These are phyloP conservation scores for Avena atlantica DNA, from an alignment of 176 grass and related monocot genomes.

Conservation along the genomic window DNA sequence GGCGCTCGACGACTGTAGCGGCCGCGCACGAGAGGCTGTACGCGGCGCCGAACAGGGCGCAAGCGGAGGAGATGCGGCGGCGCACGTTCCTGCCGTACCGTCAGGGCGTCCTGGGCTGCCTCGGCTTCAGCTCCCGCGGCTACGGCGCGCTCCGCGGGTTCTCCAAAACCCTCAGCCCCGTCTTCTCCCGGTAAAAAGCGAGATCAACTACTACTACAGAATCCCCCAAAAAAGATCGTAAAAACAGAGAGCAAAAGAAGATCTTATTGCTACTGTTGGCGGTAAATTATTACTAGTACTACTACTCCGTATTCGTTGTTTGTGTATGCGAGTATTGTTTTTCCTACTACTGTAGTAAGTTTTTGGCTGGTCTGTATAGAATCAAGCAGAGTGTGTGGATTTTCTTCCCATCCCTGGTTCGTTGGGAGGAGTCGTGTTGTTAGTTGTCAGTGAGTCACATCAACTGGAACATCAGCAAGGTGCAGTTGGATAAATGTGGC, in stretches of 20 bases:
- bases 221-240: not conserved
- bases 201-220: not conserved
- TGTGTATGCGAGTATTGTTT: not conserved
- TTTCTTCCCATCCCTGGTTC: not conserved
- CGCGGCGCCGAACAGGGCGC: constrained; percentile 78
- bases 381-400: not conserved
- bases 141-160: constrained; percentile 85
- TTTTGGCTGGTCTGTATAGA: constrained; percentile 37
- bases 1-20: constrained; percentile 41
- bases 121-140: constrained; percentile 86
- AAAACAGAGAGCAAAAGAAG: not conserved
- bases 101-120: constrained; percentile 84
- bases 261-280: not conserved
- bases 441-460: constrained; percentile 41
- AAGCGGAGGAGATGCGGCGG: constrained; percentile 91
- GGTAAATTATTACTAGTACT: not conserved
- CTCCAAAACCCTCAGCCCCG: constrained; percentile 82
- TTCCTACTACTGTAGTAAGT: not conserved
- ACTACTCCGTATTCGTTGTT: not conserved
- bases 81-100: constrained; percentile 97
- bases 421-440: constrained; percentile 28
- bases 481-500: constrained; percentile 38
- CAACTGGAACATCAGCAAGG: constrained; percentile 26
- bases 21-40: constrained; percentile 93
- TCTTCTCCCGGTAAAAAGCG: constrained; percentile 75